Evolutionary conservation across 345 rosid species (phyloP).

Genomic region (Camelina sativa): DNA sequence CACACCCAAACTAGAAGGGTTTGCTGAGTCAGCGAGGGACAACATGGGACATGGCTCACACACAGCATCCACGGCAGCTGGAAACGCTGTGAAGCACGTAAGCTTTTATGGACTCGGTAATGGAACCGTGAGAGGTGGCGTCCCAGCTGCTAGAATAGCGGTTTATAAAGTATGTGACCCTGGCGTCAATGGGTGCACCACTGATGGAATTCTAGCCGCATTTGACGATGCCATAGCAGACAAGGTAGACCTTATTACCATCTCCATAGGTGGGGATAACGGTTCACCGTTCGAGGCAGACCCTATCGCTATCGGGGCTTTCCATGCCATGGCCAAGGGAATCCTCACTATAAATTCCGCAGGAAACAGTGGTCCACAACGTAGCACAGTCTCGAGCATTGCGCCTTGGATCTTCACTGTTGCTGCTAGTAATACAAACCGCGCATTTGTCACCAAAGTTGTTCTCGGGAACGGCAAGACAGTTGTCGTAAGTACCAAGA

Average conservation of each 20-base stretch:
- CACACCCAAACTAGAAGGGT: slow-evolving; percentile 35
- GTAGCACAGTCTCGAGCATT: slow-evolving; percentile 10
- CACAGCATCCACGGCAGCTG: slow-evolving; percentile 68
- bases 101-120: slow-evolving; percentile 52
- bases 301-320: slow-evolving; percentile 50
- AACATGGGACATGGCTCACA: slow-evolving; percentile 54
- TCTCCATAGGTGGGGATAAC: slow-evolving; percentile 34
- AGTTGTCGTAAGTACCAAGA: slow-evolving; percentile 47
- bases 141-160: slow-evolving; percentile 59
- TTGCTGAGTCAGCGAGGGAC: slow-evolving; percentile 34
- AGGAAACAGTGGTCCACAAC: slow-evolving; percentile 46
- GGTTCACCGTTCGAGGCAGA: slow-evolving; percentile 1
- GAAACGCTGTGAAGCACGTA: slow-evolving; percentile 44
- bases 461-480: slow-evolving; percentile 53
- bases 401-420: slow-evolving; percentile 60
- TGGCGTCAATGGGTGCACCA: neutral
- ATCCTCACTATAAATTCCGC: slow-evolving; percentile 55
- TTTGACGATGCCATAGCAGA: slow-evolving; percentile 59
- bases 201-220: slow-evolving; percentile 43
- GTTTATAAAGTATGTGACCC: slow-evolving; percentile 52
- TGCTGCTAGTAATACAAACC: slow-evolving; percentile 58
- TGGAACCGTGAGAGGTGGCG: slow-evolving; percentile 61
- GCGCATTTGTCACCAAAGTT: slow-evolving; percentile 46
- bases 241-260: slow-evolving; percentile 46
- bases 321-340: slow-evolving; percentile 62